Evolutionary conservation across 192 early-diverging fungal genomes (phyloP).

Genomic region (Gigaspora rosea): DNA sequence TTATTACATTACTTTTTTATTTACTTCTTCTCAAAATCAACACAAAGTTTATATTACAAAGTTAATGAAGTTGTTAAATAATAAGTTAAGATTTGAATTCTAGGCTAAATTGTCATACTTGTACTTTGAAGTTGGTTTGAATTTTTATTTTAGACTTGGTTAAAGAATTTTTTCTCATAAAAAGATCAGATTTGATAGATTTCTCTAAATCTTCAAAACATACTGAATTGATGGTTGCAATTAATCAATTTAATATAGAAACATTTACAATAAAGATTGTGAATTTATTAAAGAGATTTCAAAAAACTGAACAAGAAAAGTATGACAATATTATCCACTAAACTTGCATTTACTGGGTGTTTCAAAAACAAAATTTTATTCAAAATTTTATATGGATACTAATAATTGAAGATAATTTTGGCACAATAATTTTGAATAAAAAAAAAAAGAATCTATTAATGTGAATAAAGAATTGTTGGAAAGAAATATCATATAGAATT

Average conservation of each 20-base stretch:
- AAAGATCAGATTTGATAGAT: slow-evolving; percentile 8
- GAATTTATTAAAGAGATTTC: neutral
- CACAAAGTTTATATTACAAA: slow-evolving; percentile 14
- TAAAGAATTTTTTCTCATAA: neutral
- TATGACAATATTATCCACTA: neutral
- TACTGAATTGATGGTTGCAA: neutral
- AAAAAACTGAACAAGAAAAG: neutral
- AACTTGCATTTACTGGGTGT: neutral
- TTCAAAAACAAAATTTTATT: neutral
- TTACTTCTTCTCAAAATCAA: neutral
- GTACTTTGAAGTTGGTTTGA: slow-evolving; percentile 5
- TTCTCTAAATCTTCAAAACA: neutral
- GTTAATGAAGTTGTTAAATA: neutral
- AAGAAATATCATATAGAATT: too few relatives aligned
- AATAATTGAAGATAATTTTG: neutral
- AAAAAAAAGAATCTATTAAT: neutral
- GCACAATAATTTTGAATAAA: neutral
- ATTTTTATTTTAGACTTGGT: slow-evolving; percentile 11
- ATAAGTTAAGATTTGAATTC: slow-evolving; percentile 4
- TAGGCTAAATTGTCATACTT: slow-evolving; percentile 14
- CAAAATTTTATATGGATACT: neutral
- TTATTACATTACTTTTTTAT: slow-evolving; percentile 21
- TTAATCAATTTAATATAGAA: neutral
- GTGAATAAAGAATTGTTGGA: neutral
- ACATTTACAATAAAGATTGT: neutral